A percentile compares a stretch with the other conserved stretches of the same genome.
Evolutionary conservation across 495 filamentous ascomycete genomes (phyloP).

Genomic region (Massariosphaeria phaeospora): DNA sequence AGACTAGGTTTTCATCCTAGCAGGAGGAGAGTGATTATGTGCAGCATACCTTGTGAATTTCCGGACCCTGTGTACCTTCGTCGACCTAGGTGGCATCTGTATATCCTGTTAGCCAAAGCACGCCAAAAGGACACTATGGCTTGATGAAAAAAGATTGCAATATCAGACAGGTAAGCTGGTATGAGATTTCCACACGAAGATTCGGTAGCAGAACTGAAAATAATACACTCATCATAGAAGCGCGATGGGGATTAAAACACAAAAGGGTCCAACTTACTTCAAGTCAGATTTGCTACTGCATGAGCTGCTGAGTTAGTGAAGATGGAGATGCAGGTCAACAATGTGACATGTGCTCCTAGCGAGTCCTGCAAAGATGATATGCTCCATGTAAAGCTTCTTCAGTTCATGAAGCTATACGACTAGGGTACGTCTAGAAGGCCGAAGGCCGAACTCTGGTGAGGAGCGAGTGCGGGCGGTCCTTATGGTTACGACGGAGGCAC

Average conservation of each 20-base stretch:
- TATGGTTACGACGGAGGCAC: too few relatives aligned
- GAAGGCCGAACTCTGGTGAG: not conserved
- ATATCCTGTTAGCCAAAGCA: not conserved
- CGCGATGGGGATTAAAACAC: not conserved
- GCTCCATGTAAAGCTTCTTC: too few relatives aligned
- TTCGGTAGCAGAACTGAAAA: slow-evolving; percentile 49
- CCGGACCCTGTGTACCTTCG: too few relatives aligned
- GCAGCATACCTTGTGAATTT: too few relatives aligned
- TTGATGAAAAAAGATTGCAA: slow-evolving; percentile 35
- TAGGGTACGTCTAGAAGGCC: too few relatives aligned
- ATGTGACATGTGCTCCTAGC: not conserved
- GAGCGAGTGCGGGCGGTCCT: too few relatives aligned
- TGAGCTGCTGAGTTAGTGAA: slow-evolving; percentile 1
- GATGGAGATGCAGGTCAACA: slow-evolving; percentile 2
- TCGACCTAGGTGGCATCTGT: not conserved
- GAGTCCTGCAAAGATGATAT: too few relatives aligned
- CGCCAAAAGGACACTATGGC: slow-evolving; percentile 10
- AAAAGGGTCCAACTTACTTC: slow-evolving; percentile 5
- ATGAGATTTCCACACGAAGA: slow-evolving; percentile 39
- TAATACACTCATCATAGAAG: slow-evolving; percentile 43
- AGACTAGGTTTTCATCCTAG: slow-evolving; percentile 91
- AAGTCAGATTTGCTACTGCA: not conserved
- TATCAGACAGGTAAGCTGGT: slow-evolving; percentile 44
- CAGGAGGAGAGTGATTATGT: slow-evolving; percentile 11
- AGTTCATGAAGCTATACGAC: too few relatives aligned